phyloP scores from a whole-genome alignment of 2,329 filamentous ascomycete species.

The Mollisiaceae sp. region DNA sequence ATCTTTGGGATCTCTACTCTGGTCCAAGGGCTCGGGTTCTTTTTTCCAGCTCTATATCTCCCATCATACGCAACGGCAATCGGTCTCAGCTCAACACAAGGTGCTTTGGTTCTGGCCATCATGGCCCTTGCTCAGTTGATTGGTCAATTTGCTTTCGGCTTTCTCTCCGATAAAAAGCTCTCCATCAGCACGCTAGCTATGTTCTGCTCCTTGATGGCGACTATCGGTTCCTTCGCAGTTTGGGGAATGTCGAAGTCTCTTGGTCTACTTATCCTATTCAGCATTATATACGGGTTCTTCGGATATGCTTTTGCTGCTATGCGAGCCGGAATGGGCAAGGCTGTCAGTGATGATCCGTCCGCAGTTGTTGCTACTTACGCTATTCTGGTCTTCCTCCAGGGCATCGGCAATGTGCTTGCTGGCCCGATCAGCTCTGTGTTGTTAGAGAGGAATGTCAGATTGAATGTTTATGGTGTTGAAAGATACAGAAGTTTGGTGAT shows the following conservation, averaged over 20 bases:
- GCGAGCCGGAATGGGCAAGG: constrained; percentile 48
- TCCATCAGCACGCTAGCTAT: constrained; percentile 47
- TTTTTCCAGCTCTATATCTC: constrained; percentile 54
- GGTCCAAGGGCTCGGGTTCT: constrained; percentile 54
- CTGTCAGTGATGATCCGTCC: constrained; percentile 40
- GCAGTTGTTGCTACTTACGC: constrained; percentile 38
- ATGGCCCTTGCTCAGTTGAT: constrained; percentile 56
- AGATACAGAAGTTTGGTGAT: constrained; percentile 33
- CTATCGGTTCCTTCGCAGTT: constrained; percentile 53
- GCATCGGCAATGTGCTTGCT: constrained; percentile 42
- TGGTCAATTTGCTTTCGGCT: constrained; percentile 56
- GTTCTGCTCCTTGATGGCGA: constrained; percentile 52
- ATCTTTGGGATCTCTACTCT: constrained; percentile 53
- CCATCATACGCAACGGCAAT: constrained; percentile 73
- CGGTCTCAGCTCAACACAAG: constrained; percentile 68
- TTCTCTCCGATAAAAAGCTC: constrained; percentile 53
- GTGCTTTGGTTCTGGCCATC: constrained; percentile 58
- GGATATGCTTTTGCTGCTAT: constrained; percentile 56
- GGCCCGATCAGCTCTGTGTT: constrained; percentile 42
- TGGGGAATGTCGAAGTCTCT: constrained; percentile 57
- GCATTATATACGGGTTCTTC: constrained; percentile 60
- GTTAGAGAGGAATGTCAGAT: constrained; percentile 23
- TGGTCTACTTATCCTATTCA: constrained; percentile 53
- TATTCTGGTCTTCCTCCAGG: constrained; percentile 42
- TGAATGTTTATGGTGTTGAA: constrained; percentile 29